Base-by-base conservation (phyloP, 2,329 filamentous ascomycete genomes). In the Trichoderma cornu-damae region DNA sequence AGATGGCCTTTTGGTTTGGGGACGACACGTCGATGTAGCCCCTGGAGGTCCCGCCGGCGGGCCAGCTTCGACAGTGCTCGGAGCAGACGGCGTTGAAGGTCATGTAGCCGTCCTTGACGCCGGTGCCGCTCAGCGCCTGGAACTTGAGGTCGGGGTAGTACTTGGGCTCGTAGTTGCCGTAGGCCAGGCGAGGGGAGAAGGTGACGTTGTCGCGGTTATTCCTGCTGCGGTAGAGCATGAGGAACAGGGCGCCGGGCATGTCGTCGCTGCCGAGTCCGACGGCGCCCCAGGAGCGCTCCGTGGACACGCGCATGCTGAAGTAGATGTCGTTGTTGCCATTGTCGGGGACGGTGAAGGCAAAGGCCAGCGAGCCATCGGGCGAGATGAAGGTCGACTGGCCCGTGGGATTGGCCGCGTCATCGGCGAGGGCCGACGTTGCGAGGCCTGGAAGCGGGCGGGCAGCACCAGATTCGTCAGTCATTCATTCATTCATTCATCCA, bases 211-310 rank as follows among this genome's bases (percentile, higher is more conserved):
- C 68, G 53, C 72, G 74, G 5, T 70, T 70, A 4, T 70, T 70
- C 4, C 69, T 66, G 57, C 76, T 77, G 44, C 73, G 69, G 69
- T 85, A 84, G n/a, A 78, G 69, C 64, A 84, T 74, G 43, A 84
- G 74, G 58, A 81, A 78, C 22, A 84, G 71, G 6, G 80, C 72
- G 49, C 78, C 74, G 3, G 72, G 68, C 77, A 83, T 83, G 63
- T 76, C 74, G 46, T 74, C 62, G 57, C 72, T 75, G 44, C 82
- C 82, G 35, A 83, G 73, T 34, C 82, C 82, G 40, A 85, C 67
- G 58, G 77, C 79, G 40, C 75, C 75, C 80, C 80, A 85, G 34
- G 77, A 75, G 35, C 74, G 69, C 8, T 67, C 65, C 35, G 67
- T 70, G 28, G 77, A 73, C 37, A 78, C 76, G 58, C 77, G 75